A percentile compares a stretch with the other conserved stretches of the same genome.
phyloP scores from a whole-genome alignment of 345 rosid species.

The Brassica incana region DNA sequence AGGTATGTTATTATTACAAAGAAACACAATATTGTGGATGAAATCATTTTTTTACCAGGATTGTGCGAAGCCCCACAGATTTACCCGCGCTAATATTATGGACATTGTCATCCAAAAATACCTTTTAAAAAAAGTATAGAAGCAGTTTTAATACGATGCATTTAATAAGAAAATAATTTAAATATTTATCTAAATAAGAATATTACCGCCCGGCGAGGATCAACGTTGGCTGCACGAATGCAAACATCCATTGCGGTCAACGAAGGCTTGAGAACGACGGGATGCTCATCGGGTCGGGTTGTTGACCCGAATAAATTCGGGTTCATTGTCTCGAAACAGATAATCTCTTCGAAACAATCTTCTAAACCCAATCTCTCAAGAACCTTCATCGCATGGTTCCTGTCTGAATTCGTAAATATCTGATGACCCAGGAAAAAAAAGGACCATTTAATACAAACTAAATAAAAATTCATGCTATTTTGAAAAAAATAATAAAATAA shows the following conservation, averaged over 20 bases:
- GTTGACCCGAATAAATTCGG: slow-evolving; percentile 55
- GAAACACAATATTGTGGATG: background rate
- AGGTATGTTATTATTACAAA: background rate
- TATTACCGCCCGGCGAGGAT: slow-evolving; percentile 68
- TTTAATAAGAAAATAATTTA: background rate
- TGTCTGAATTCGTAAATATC: slow-evolving; percentile 95
- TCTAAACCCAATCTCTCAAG: slow-evolving; percentile 60
- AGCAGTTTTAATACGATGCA: background rate
- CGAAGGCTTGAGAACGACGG: slow-evolving; percentile 80
- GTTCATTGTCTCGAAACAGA: slow-evolving; percentile 92
- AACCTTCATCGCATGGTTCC: slow-evolving; percentile 61
- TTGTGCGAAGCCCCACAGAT: slow-evolving; percentile 66
- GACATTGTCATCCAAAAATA: slow-evolving; percentile 77
- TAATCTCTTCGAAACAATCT: slow-evolving; percentile 79
- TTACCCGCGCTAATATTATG: slow-evolving; percentile 74
- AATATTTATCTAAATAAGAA: background rate
- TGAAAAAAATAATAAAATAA: background rate
- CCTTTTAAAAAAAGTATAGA: slow-evolving; percentile 32
- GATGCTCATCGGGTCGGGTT: slow-evolving; percentile 66
- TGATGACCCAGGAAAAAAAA: slow-evolving; percentile 14
- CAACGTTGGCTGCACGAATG: slow-evolving; percentile 54
- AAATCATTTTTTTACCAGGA: slow-evolving; percentile 48
- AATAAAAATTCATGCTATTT: background rate
- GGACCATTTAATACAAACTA: background rate
- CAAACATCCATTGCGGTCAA: slow-evolving; percentile 75